A percentile compares a stretch with the other conserved stretches of the same genome.
phyloP scores from a whole-genome alignment of 108 stramenopile genomes.

The Nitzschia sp. region DNA sequence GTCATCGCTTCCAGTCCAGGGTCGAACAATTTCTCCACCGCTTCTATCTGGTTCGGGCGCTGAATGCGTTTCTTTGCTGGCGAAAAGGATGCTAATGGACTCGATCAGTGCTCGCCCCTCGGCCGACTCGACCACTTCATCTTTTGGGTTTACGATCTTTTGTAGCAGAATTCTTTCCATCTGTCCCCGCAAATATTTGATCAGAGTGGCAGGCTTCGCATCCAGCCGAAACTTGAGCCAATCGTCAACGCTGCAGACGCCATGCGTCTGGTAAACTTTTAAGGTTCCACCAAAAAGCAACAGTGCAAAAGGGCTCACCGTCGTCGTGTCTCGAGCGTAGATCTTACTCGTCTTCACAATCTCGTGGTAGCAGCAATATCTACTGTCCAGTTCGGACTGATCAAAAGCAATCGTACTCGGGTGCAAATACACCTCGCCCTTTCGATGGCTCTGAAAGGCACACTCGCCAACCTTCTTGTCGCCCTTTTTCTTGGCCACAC shows the following conservation, averaged over 20 bases:
- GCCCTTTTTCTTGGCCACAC: constrained; percentile 13
- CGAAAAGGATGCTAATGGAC: constrained; percentile 52
- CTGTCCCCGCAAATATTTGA: constrained; percentile 62
- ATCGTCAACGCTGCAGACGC: constrained; percentile 64
- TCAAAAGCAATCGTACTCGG: constrained; percentile 68
- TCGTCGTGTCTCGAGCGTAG: constrained; percentile 68
- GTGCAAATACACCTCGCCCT: constrained; percentile 70
- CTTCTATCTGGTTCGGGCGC: constrained; percentile 28
- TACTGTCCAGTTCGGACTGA: constrained; percentile 52
- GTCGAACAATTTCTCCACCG: constrained; percentile 45
- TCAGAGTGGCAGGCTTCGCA: constrained; percentile 69
- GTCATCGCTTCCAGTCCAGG: constrained; percentile 39
- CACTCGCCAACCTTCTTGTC: constrained; percentile 59
- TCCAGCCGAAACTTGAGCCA: constrained; percentile 67
- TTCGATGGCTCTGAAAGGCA: constrained; percentile 54
- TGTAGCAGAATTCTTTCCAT: constrained; percentile 65
- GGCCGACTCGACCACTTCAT: constrained; percentile 42
- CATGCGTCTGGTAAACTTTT: constrained; percentile 59
- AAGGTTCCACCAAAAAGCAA: constrained; percentile 74
- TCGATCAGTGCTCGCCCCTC: constrained; percentile 62
- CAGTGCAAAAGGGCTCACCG: constrained; percentile 61
- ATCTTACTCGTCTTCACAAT: constrained; percentile 78
- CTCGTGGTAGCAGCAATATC: constrained; percentile 79
- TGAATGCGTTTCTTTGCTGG: constrained; percentile 8
- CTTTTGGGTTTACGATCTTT: constrained; percentile 65